Base-by-base conservation (phyloP, 2,329 filamentous ascomycete species). In the Phaeoacremonium minimum region DNA sequence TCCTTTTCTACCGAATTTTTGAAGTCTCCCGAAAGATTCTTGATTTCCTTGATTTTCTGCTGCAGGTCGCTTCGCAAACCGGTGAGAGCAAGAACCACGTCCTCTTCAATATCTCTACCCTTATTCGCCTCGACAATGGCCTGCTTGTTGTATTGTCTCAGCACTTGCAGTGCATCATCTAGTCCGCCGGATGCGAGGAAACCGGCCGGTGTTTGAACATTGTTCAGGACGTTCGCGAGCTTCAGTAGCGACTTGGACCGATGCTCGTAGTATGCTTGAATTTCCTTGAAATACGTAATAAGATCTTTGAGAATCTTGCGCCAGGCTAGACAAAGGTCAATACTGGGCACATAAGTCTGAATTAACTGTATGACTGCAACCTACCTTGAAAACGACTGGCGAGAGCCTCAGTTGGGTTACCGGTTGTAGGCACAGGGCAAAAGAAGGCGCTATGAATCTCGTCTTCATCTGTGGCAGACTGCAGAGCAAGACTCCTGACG, bases 31-130 rank as follows among this genome's bases (percentile, higher is more conserved):
- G 88, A 86, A 13, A 98, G 69, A 47, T 81, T 84, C 66, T 95
- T 95, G 67, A 98, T 98, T 64, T 98, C 93, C 63, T 97, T 98
- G 61, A 95, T 95, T 68, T 98, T 98, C 58, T 94, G 88, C 43
- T 85, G 85, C 14, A 98, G 70, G 59, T 98, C 93, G 52, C 82
- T 90, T 40, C 93, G 73, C 36, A 98, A 68, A 2, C 89, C 89
- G 3, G 83, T 88, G 38, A 98, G 70, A 35, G 91, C 89, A 34
- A 87, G 71, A 45, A 97, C 88, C 32, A 98, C 89, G 54, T 97
- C 91, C 43, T 83, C 82, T 57, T 97, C 88, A 39, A 96, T 90
- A 44, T 95, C 89, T 39, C 77, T 83, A 3, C 91, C 88, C 64
- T 95, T 96, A 61, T 84, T 88, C 12, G 88, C 80, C 56, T 96